Evolutionary conservation across 2,329 filamentous ascomycete species (phyloP), one percentile per base, ranked within the genome.

Genomic region (Curvularia verruculosa): DNA sequence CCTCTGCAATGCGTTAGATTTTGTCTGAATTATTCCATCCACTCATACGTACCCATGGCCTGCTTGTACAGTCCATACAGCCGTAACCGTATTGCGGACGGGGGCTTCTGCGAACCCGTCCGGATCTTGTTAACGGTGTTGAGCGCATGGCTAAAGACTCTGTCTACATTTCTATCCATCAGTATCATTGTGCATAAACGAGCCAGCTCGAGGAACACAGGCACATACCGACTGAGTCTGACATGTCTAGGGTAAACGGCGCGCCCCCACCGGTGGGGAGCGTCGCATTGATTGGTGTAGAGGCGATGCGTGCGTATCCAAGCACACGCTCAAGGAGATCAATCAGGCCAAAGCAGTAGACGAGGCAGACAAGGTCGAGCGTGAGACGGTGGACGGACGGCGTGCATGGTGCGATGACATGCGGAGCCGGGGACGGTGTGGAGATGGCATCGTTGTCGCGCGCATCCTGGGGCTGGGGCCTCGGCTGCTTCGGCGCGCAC

Each of bases 41-140:
- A 28, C 9, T 19, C 40, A 21, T 34, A 68, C 76, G 61, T 78
- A 85, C 83, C 85, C 95, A 98, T 98, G 61, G 92, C 92, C 79
- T 99, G 95, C 76, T 99, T 99, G 82, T 99, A 99, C 65, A 99
- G 84, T 63, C 95, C 95, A 88, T 99, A 99, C 60, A 99, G 89
- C 56, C 90, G 90, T 67, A 99, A 83, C 56, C 95, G 89, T 72
- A 96, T 93, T 59, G 85, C 82, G 2, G 92, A 86, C 46, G 95
- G 95, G 44, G 95, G 95, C 61, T 95, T 89, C 61, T 91, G 87
- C 50, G 92, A 92, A 62, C 95, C 94, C 18, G 93, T 96, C 73
- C 95, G 94, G 68, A 99, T 96, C 79, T 96, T 96, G 79, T 97
- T 97, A 71, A 99, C 94, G 23, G 95, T 98, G 80, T 96, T 97